A percentile compares a stretch with the other conserved stretches of the same genome.
Evolutionary conservation across 1,284 basidiomycete species (phyloP).

Genomic region (Neonothopanus nambi): DNA sequence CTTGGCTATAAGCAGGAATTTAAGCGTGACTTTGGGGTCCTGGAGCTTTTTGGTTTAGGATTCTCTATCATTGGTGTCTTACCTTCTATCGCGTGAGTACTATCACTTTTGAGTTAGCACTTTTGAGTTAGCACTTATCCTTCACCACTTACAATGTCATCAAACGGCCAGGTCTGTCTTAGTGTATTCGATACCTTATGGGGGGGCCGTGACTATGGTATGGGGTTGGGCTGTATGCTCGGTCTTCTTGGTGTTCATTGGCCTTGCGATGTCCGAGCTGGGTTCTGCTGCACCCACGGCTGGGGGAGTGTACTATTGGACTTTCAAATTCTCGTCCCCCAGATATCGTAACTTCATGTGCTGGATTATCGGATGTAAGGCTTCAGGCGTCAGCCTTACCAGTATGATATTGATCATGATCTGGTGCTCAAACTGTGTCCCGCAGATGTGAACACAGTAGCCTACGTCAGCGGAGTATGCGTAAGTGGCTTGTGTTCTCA

Average conservation of each 20-base stretch:
- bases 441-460: slow-evolving; percentile 72
- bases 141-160: background rate
- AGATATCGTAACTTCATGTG: slow-evolving; percentile 23
- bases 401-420: background rate
- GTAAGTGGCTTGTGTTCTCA: slow-evolving; percentile 32
- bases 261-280: slow-evolving; percentile 49
- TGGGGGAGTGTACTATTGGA: slow-evolving; percentile 32
- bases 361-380: slow-evolving; percentile 26
- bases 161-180: slow-evolving; percentile 16
- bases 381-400: background rate
- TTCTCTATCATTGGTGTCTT: slow-evolving; percentile 15
- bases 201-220: slow-evolving; percentile 55
- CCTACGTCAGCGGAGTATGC: slow-evolving; percentile 64
- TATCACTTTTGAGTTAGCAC: background rate
- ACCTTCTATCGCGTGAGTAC: slow-evolving; percentile 13
- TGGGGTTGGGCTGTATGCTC: slow-evolving; percentile 44
- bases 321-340: slow-evolving; percentile 24
- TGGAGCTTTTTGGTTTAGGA: slow-evolving; percentile 13
- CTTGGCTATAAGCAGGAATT: slow-evolving; percentile 19
- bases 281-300: slow-evolving; percentile 51
- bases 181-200: slow-evolving; percentile 53
- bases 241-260: slow-evolving; percentile 43
- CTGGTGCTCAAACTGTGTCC: background rate
- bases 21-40: slow-evolving; percentile 11
- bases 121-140: background rate